Conservation (phyloP, 352 stramenopile genomes). For the Pelagophyceae sp. region DNA sequence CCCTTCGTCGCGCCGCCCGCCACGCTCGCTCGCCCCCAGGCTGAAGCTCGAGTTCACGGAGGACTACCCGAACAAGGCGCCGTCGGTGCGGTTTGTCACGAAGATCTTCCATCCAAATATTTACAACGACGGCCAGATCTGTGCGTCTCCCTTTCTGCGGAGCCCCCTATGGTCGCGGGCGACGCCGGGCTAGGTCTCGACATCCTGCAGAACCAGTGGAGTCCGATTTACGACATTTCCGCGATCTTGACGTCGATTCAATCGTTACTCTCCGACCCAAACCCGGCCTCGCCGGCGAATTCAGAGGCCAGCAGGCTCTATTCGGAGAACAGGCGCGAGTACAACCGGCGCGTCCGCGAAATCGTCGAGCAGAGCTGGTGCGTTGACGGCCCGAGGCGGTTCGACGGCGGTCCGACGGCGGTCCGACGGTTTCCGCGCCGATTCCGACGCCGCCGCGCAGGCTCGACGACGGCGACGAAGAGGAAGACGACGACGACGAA, state of each 20-base stretch:
- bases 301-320: constrained; percentile 92
- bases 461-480: not conserved
- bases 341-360: constrained; percentile 95
- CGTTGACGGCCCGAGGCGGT: no score
- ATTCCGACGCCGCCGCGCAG: not conserved
- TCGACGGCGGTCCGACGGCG: no score
- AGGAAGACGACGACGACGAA: not conserved
- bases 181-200: constrained; percentile 81
- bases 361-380: constrained; percentile 96
- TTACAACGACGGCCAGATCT: constrained; percentile 74
- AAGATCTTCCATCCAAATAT: constrained; percentile 99
- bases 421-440: no score
- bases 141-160: constrained; percentile 17
- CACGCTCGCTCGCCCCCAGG: constrained; percentile 71
- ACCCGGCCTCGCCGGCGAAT: constrained; percentile 96
- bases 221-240: constrained; percentile 98
- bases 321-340: constrained; percentile 97
- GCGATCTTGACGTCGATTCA: constrained; percentile 98
- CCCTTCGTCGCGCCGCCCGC: not conserved
- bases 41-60: constrained; percentile 97
- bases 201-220: constrained; percentile 99
- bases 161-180: not conserved
- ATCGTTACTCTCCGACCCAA: constrained; percentile 96
- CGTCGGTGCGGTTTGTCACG: constrained; percentile 92
- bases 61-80: constrained; percentile 99